These are phyloP conservation scores for Bauhinia variegata DNA, from an alignment of 306 rosid genomes.

Conservation along the genomic window DNA sequence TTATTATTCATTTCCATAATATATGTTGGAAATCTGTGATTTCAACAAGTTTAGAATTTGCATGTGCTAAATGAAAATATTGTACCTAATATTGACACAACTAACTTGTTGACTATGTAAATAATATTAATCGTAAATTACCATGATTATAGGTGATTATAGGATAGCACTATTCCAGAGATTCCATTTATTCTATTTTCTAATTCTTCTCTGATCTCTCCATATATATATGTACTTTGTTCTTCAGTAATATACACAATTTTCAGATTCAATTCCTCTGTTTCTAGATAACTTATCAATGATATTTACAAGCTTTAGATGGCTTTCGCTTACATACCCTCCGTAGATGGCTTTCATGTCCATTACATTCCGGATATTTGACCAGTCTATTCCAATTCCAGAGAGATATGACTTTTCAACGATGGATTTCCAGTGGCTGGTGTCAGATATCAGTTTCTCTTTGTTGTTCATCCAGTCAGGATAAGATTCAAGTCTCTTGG, in stretches of 20 bases:
- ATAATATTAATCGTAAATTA: no score
- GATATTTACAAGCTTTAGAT: slow-evolving; percentile 26
- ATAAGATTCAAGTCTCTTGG: slow-evolving; percentile 77
- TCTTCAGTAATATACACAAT: no score
- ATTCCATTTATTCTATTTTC: no score
- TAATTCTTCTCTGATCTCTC: no score
- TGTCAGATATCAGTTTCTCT: slow-evolving; percentile 75
- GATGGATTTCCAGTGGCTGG: slow-evolving; percentile 79
- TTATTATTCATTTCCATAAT: slow-evolving; percentile 3
- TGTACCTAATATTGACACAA: neutral
- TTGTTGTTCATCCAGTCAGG: slow-evolving; percentile 84
- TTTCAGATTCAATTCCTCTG: no score
- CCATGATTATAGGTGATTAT: no score
- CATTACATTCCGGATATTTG: slow-evolving; percentile 80
- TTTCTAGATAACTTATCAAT: no score
- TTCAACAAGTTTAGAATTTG: neutral
- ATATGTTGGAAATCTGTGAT: slow-evolving; percentile 1
- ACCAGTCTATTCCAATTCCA: slow-evolving; percentile 93
- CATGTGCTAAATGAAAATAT: neutral
- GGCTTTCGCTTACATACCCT: slow-evolving; percentile 67
- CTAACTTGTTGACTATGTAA: no score
- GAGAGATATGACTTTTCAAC: slow-evolving; percentile 79
- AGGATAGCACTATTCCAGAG: no score
- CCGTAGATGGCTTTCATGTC: slow-evolving; percentile 96
- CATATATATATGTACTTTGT: no score